Evolutionary conservation across 2,329 filamentous ascomycete genomes (phyloP).

Genomic region (Arthrinium phaeospermum): DNA sequence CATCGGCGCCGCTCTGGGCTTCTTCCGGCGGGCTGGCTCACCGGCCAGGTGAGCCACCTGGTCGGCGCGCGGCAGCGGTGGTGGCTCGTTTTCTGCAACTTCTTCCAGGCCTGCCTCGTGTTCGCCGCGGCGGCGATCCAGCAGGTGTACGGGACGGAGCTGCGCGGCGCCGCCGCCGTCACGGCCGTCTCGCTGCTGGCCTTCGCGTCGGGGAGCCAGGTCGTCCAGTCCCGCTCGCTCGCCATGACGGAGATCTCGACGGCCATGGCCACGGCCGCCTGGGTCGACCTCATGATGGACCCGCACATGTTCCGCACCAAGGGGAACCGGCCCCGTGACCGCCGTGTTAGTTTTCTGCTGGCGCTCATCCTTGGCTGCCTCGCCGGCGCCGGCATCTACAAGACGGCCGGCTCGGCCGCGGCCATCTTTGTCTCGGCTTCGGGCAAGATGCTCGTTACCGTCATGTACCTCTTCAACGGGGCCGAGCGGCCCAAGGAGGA

Average conservation of each 20-base stretch:
- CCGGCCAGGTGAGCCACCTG: slow-evolving; percentile 61
- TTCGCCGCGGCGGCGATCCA: slow-evolving; percentile 58
- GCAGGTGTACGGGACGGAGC: slow-evolving; percentile 43
- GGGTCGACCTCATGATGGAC: slow-evolving; percentile 65
- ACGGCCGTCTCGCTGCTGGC: slow-evolving; percentile 57
- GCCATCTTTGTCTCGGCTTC: slow-evolving; percentile 51
- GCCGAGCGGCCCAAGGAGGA: slow-evolving; percentile 40
- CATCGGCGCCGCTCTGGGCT: slow-evolving; percentile 58
- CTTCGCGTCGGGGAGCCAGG: slow-evolving; percentile 62
- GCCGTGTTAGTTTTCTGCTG: slow-evolving; percentile 55
- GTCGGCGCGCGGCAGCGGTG: slow-evolving; percentile 55
- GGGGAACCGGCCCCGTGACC: slow-evolving; percentile 55
- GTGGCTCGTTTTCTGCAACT: slow-evolving; percentile 61
- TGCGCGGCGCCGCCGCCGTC: slow-evolving; percentile 46
- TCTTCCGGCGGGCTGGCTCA: slow-evolving; percentile 63
- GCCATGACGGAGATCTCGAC: slow-evolving; percentile 67
- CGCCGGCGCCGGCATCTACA: slow-evolving; percentile 56
- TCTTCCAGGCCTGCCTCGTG: slow-evolving; percentile 61
- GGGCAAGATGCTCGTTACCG: slow-evolving; percentile 52
- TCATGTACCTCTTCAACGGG: slow-evolving; percentile 50
- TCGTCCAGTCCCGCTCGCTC: slow-evolving; percentile 61
- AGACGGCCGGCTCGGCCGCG: slow-evolving; percentile 46
- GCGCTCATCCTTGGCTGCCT: slow-evolving; percentile 55
- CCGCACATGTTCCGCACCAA: slow-evolving; percentile 48
- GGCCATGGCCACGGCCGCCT: slow-evolving; percentile 69